Conservation (phyloP, 179 eudicot genomes). For the Camellia oleifera region DNA sequence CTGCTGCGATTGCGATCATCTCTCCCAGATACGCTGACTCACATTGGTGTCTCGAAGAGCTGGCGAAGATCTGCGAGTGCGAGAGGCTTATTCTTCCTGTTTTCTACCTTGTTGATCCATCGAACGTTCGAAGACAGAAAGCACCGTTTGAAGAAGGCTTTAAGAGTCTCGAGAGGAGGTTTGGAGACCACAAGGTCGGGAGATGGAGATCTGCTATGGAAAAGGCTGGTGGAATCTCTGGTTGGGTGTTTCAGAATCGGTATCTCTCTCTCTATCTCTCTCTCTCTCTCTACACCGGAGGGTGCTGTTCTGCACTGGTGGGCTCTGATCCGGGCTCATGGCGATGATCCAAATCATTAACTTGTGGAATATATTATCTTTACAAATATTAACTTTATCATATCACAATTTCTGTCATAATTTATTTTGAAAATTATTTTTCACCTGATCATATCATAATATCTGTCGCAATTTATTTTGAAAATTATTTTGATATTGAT, state of each 20-base stretch:
- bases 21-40: conserved; percentile 34
- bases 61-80: conserved; percentile 23
- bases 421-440: too few species aligned
- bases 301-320: too few species aligned
- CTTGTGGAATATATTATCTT: too few species aligned
- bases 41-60: conserved; percentile 37
- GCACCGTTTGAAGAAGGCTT: conserved; percentile 22
- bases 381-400: too few species aligned
- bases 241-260: conserved; percentile 29
- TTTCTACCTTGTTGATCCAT: conserved; percentile 33
- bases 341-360: too few species aligned
- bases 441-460: too few species aligned
- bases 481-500: too few species aligned
- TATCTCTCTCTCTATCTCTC: background rate
- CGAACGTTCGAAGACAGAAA: conserved; percentile 25
- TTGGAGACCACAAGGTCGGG: conserved; percentile 2
- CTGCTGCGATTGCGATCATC: conserved; percentile 28
- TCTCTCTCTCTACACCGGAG: too few species aligned
- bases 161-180: background rate
- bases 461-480: too few species aligned
- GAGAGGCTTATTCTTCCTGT: conserved; percentile 29
- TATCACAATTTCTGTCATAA: too few species aligned
- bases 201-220: conserved; percentile 38
- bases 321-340: too few species aligned
- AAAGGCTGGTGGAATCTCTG: conserved; percentile 34